Percentiles rank a stretch among this genome's conserved stretches.
These are phyloP conservation scores for Paracamarosporium sp. DNA, from an alignment of 2,329 filamentous ascomycete species.

Conservation along the genomic window DNA sequence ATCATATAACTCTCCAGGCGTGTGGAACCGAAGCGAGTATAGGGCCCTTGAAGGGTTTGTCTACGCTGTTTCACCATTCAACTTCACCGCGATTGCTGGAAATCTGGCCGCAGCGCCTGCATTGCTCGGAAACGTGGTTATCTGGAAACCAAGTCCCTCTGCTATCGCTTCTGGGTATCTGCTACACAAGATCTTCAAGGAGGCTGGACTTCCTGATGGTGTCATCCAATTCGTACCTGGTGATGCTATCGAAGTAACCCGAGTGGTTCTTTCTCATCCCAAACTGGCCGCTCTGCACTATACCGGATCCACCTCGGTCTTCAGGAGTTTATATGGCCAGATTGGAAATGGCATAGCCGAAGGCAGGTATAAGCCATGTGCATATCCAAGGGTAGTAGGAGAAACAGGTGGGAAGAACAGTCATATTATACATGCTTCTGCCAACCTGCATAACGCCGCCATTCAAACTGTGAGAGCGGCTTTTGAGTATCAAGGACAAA, in stretches of 20 bases:
- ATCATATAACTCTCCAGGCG: slow-evolving; percentile 77
- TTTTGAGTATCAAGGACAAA: slow-evolving; percentile 91
- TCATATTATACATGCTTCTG: slow-evolving; percentile 79
- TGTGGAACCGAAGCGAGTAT: slow-evolving; percentile 93
- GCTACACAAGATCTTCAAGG: slow-evolving; percentile 85
- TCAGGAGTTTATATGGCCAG: slow-evolving; percentile 73
- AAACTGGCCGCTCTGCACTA: slow-evolving; percentile 91
- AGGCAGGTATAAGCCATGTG: slow-evolving; percentile 83
- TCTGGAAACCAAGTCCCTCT: slow-evolving; percentile 92
- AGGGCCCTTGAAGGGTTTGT: slow-evolving; percentile 92
- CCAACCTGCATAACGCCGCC: slow-evolving; percentile 73
- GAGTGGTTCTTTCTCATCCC: slow-evolving; percentile 75
- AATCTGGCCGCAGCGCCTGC: slow-evolving; percentile 85
- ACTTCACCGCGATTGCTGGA: slow-evolving; percentile 93
- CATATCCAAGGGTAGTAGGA: slow-evolving; percentile 87
- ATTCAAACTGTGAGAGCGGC: slow-evolving; percentile 81
- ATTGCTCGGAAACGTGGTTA: slow-evolving; percentile 88
- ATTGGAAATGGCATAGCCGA: slow-evolving; percentile 78
- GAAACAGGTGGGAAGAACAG: slow-evolving; percentile 96
- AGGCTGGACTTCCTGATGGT: slow-evolving; percentile 85
- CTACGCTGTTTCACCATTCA: slow-evolving; percentile 92
- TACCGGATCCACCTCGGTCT: slow-evolving; percentile 90
- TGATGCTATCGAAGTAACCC: slow-evolving; percentile 85
- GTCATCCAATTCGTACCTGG: slow-evolving; percentile 94
- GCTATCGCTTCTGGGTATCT: slow-evolving; percentile 92